These are phyloP conservation scores for Austropuccinia psidii DNA, from an alignment of 1,284 basidiomycete genomes.

Conservation along the genomic window DNA sequence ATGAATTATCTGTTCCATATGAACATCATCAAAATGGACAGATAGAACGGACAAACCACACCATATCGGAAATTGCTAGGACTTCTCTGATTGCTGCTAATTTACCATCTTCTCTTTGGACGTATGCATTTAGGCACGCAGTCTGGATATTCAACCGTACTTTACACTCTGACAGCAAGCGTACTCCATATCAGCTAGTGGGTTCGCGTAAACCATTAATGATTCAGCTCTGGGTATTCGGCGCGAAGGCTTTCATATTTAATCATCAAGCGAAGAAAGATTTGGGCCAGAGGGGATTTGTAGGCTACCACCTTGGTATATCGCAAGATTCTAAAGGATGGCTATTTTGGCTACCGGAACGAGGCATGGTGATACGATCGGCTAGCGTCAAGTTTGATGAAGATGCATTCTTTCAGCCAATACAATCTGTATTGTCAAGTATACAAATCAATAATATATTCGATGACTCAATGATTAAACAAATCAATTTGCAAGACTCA, in stretches of 20 bases:
- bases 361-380: too few relatives aligned
- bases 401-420: too few relatives aligned
- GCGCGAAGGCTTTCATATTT: not conserved
- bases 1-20: not conserved
- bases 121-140: not conserved
- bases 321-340: not conserved
- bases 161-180: not conserved
- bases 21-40: conserved; percentile 9
- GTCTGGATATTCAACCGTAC: not conserved
- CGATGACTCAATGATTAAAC: too few relatives aligned
- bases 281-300: not conserved
- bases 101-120: not conserved
- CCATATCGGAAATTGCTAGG: not conserved
- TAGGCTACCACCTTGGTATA: not conserved
- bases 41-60: not conserved
- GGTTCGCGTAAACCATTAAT: too few relatives aligned
- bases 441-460: too few relatives aligned
- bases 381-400: too few relatives aligned
- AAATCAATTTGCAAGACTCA: too few relatives aligned
- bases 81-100: not conserved
- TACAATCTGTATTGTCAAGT: too few relatives aligned
- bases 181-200: not conserved
- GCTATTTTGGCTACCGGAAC: not conserved
- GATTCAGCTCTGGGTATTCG: not conserved
- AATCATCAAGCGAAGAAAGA: not conserved